Conservation (phyloP, 2,329 filamentous ascomycete genomes). For the Coniochaeta sp. region DNA sequence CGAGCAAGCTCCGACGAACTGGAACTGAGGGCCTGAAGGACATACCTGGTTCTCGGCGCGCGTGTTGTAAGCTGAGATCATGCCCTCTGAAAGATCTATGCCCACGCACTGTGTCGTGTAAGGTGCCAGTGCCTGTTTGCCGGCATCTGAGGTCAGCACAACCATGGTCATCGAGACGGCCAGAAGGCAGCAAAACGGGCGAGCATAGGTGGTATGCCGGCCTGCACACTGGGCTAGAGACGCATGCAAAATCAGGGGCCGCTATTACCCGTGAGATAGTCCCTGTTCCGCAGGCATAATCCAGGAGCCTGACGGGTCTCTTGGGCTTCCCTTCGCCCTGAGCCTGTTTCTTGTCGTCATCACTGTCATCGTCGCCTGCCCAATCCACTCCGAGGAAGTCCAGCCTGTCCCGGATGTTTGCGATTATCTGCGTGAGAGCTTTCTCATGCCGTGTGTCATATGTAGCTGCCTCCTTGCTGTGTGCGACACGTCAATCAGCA, state of each 20-base stretch:
- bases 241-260: background rate
- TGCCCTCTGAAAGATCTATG: conserved; percentile 63
- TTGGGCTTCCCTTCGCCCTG: conserved; percentile 12
- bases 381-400: conserved; percentile 57
- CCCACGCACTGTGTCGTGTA: conserved; percentile 57
- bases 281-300: conserved; percentile 72
- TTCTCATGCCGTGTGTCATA: conserved; percentile 52
- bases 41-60: conserved; percentile 45
- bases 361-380: conserved; percentile 29
- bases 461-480: conserved; percentile 40
- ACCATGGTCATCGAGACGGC: background rate
- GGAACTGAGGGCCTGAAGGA: background rate
- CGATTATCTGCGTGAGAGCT: conserved; percentile 43
- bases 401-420: conserved; percentile 42
- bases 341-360: conserved; percentile 20
- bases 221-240: background rate
- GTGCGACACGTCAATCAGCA: background rate
- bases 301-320: conserved; percentile 48
- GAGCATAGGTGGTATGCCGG: background rate
- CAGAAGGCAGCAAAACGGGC: background rate
- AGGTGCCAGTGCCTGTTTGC: conserved; percentile 47
- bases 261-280: conserved; percentile 51
- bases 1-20: background rate
- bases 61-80: conserved; percentile 61
- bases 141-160: background rate